phyloP scores from a whole-genome alignment of 2,329 filamentous ascomycete genomes.

The Coniochaeta sp. region DNA sequence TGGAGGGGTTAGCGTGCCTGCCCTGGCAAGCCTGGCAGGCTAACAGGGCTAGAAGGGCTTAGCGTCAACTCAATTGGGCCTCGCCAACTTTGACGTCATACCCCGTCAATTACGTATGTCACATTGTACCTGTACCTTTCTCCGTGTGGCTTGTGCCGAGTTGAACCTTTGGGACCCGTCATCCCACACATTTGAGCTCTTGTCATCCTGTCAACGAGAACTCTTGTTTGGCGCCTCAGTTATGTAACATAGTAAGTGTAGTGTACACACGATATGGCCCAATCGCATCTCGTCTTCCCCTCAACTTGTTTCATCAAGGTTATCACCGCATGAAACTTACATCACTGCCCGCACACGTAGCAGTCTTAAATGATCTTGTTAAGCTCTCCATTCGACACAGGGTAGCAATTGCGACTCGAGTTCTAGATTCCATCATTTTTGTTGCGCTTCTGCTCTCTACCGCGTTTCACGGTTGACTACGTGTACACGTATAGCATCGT shows the following conservation, averaged over 20 bases:
- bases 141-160: too few relatives aligned
- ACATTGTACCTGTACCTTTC: neutral
- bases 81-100: neutral
- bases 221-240: too few relatives aligned
- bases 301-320: neutral
- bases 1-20: neutral
- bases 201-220: too few relatives aligned
- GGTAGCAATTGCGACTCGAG: neutral
- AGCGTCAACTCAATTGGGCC: neutral
- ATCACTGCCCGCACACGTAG: neutral
- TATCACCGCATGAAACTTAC: neutral
- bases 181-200: too few relatives aligned
- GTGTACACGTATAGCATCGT: too few relatives aligned
- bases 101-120: neutral
- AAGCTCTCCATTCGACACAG: neutral
- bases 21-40: neutral
- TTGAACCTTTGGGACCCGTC: too few relatives aligned
- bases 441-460: too few relatives aligned
- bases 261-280: too few relatives aligned
- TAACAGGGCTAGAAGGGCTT: neutral
- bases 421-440: too few relatives aligned
- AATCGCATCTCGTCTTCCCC: neutral
- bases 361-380: neutral
- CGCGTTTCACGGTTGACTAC: too few relatives aligned
- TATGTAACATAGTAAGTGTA: too few relatives aligned